These are phyloP conservation scores for Castanea mollissima DNA, from an alignment of 306 rosid genomes.

Conservation along the genomic window DNA sequence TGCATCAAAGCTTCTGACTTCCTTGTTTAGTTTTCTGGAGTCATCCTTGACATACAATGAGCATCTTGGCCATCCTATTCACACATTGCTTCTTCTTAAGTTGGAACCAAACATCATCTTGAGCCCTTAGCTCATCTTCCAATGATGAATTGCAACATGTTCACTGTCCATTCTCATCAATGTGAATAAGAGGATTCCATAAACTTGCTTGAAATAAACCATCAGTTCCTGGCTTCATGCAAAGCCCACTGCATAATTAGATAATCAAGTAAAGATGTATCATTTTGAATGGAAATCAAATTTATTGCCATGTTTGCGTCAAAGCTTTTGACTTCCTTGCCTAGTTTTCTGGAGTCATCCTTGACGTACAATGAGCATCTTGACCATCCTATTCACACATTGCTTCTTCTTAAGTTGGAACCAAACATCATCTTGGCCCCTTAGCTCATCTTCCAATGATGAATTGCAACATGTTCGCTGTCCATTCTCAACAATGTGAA, in stretches of 20 bases:
- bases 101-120: no score
- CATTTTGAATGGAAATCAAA: neutral
- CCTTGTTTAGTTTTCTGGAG: constrained; percentile 14
- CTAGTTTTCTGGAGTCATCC: constrained; percentile 31
- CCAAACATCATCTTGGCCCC: constrained; percentile 23
- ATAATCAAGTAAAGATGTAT: constrained; percentile 26
- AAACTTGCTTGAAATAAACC: constrained; percentile 29
- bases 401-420: no score
- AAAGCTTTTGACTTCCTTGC: constrained; percentile 34
- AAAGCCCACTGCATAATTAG: constrained; percentile 28
- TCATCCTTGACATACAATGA: constrained; percentile 27
- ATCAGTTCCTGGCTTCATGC: constrained; percentile 7
- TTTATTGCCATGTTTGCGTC: constrained; percentile 28
- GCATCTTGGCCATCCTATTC: no score
- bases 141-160: constrained; percentile 50
- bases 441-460: constrained; percentile 50
- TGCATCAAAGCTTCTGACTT: constrained; percentile 26
- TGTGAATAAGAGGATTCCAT: constrained; percentile 40
- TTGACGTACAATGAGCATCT: constrained; percentile 7
- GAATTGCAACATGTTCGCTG: constrained; percentile 46
- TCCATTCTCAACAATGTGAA: constrained; percentile 59
- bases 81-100: no score
- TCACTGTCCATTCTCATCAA: constrained; percentile 56
- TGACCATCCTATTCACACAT: no score
- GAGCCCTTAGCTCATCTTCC: constrained; percentile 52